Evolutionary conservation across 2,329 filamentous ascomycete species (phyloP), one percentile per base, ranked within the genome.

Genomic region (Aspergillus sp.): DNA sequence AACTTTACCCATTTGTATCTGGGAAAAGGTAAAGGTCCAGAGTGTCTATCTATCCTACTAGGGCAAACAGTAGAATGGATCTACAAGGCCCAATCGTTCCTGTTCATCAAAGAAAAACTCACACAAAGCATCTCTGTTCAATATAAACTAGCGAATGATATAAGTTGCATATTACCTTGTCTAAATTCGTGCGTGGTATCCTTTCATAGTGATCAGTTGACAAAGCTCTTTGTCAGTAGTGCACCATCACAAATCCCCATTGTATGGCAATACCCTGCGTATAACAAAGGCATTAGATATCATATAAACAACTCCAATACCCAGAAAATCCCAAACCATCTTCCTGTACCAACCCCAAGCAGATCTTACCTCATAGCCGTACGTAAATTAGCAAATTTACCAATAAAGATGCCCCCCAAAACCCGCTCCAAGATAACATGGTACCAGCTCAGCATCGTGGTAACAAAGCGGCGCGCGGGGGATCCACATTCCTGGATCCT

Each of bases 11-110:
- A 1, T 9, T 27, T 8, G 2, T 3, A 7, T 27, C 9, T 9
- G 2, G 9, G 0, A 27, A 27, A 21, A 3, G 3, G 3, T 21
- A 21, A 21, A 21, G 3, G 3, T 1, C 1, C 21, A 1, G 21
- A 21, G 3, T 4, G 3, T 4, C 21, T 21, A 3, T 21, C 3
- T 4, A 21, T 3, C 3, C 3, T 21, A 4, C 21, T 21, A 21
- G 1, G 21, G 21, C 21, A 21, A 21, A 21, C 1, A 21, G 21
- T 21, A 4, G 3, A 21, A 21, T 21, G 21, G 21, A 4, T 21
- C 21, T 21, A 21, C 19, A 19, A 19, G 19, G 19, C 21, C 3
- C 3, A 21, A 21, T 21, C 3, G 3, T 21, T 1, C 21, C 21
- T 21, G 1, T 21, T 21, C 3, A 3, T 3, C 21, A 21, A 21